phyloP scores from a whole-genome alignment of 1,284 basidiomycete species.

The Tylopilus sp. region DNA sequence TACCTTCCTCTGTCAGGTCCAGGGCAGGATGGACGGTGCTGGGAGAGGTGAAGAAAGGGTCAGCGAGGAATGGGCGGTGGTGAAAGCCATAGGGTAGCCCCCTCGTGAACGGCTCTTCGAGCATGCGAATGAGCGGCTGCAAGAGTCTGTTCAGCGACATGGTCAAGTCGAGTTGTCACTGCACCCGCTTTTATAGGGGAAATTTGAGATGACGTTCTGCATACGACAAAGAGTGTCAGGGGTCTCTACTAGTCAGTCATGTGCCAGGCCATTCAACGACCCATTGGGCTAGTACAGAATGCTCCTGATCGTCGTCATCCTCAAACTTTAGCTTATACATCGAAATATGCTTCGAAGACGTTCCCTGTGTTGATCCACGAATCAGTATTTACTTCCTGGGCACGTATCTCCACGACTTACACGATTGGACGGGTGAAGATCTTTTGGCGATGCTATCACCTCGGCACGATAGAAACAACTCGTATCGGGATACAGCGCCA shows the following conservation, averaged over 20 bases:
- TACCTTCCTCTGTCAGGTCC: conserved; percentile 61
- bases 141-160: conserved; percentile 68
- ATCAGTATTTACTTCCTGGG: conserved; percentile 3
- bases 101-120: conserved; percentile 56
- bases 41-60: conserved; percentile 45
- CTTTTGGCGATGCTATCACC: conserved; percentile 62
- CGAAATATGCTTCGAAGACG: conserved; percentile 43
- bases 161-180: neutral
- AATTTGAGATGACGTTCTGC: too few relatives aligned
- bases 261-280: conserved; percentile 70
- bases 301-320: conserved; percentile 76
- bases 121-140: conserved; percentile 65
- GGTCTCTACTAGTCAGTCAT: conserved; percentile 17
- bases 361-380: conserved; percentile 19
- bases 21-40: conserved; percentile 47
- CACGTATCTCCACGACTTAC: conserved; percentile 36
- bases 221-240: conserved; percentile 5
- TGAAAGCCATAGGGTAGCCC: conserved; percentile 37
- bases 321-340: conserved; percentile 76
- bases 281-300: conserved; percentile 62
- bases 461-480: conserved; percentile 83
- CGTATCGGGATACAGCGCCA: conserved; percentile 80
- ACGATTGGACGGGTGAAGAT: conserved; percentile 45
- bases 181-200: conserved; percentile 12
- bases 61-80: conserved; percentile 43